These are phyloP conservation scores for Fusarium sp. DNA, from an alignment of 2,329 filamentous ascomycete genomes.

Conservation along the genomic window DNA sequence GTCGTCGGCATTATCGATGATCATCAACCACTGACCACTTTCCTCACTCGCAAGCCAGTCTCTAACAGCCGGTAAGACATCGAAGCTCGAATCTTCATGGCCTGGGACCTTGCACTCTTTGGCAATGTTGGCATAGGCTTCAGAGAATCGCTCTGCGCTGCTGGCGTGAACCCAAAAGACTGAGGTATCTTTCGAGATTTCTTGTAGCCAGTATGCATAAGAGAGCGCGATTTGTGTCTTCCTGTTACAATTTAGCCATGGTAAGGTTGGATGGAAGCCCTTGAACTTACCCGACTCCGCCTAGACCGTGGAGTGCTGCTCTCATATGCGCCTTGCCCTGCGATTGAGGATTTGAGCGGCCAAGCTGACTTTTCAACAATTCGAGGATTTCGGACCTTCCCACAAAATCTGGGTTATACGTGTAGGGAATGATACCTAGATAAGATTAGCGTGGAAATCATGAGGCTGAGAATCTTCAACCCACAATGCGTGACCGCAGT, in stretches of 20 bases:
- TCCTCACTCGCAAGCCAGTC: conserved; percentile 50
- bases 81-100: conserved; percentile 41
- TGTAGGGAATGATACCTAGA: conserved; percentile 30
- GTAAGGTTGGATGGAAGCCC: rapidly evolving
- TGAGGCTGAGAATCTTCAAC: neutral
- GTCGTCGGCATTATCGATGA: conserved; percentile 46
- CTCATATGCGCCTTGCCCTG: neutral
- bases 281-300: conserved; percentile 37
- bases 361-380: conserved; percentile 11
- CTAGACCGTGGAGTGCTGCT: conserved; percentile 29
- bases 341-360: neutral
- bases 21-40: conserved; percentile 31
- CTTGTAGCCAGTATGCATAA: conserved; percentile 34
- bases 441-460: neutral
- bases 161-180: conserved; percentile 56
- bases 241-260: neutral
- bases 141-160: conserved; percentile 51
- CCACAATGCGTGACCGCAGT: neutral
- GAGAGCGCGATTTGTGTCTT: conserved; percentile 41
- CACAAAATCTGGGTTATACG: conserved; percentile 30
- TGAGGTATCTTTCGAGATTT: conserved; percentile 25
- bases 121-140: conserved; percentile 54
- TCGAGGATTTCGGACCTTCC: conserved; percentile 22
- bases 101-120: conserved; percentile 48
- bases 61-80: conserved; percentile 49